Evolutionary conservation across 2,329 filamentous ascomycete genomes (phyloP).

Genomic region (Ceratocystis eucalypticola): DNA sequence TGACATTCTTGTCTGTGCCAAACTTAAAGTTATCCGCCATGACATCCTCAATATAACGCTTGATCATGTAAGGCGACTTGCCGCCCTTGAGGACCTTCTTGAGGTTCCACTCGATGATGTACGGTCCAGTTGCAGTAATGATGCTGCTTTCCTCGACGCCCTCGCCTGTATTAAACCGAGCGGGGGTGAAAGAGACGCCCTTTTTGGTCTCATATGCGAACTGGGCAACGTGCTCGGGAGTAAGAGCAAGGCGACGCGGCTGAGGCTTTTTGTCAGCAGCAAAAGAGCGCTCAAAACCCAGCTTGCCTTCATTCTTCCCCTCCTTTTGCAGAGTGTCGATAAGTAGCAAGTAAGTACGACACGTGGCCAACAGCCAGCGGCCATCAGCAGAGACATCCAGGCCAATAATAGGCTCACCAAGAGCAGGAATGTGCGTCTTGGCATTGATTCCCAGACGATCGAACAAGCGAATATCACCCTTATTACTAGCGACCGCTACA

Average conservation of each 20-base stretch:
- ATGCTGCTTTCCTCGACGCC: slow-evolving; percentile 79
- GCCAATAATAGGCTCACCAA: slow-evolving; percentile 88
- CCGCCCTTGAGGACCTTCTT: slow-evolving; percentile 72
- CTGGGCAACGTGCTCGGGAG: slow-evolving; percentile 85
- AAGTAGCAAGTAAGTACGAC: slow-evolving; percentile 83
- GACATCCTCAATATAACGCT: slow-evolving; percentile 87
- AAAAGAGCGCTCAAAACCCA: slow-evolving; percentile 93
- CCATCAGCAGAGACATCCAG: slow-evolving; percentile 92
- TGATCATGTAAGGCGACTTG: slow-evolving; percentile 89
- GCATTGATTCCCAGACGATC: slow-evolving; percentile 93
- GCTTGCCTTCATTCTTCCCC: slow-evolving; percentile 92
- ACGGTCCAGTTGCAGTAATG: slow-evolving; percentile 90
- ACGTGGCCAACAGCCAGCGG: slow-evolving; percentile 88
- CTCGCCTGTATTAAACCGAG: slow-evolving; percentile 83
- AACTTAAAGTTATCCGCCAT: slow-evolving; percentile 99
- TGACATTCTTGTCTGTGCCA: slow-evolving; percentile 93
- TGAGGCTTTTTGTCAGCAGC: slow-evolving; percentile 87
- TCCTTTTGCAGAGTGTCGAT: slow-evolving; percentile 82
- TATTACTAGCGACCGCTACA: slow-evolving; percentile 92
- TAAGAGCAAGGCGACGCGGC: slow-evolving; percentile 75
- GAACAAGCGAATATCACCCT: slow-evolving; percentile 93
- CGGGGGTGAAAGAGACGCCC: slow-evolving; percentile 74
- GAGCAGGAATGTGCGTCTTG: slow-evolving; percentile 89
- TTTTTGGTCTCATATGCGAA: slow-evolving; percentile 93
- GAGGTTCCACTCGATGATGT: slow-evolving; percentile 91